phyloP scores from a whole-genome alignment of 148 eudicot genomes.

The Agrostemma githago region DNA sequence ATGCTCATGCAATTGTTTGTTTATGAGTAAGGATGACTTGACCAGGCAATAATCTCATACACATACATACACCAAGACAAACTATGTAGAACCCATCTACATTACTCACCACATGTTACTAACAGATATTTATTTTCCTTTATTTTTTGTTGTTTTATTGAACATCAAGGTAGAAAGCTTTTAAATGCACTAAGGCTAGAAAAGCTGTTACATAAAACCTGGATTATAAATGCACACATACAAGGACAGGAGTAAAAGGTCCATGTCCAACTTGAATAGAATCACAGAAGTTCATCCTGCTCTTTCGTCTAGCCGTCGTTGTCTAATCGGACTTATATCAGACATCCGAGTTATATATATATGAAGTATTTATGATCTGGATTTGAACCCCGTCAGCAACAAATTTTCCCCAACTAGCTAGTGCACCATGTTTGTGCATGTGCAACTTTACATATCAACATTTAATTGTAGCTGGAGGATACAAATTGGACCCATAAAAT shows the following conservation, averaged over 20 bases:
- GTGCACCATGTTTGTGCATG: slow-evolving; percentile 1
- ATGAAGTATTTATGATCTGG: too few species aligned
- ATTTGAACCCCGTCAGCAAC: too few species aligned
- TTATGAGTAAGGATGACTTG: slow-evolving; percentile 4
- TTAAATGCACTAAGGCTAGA: neutral
- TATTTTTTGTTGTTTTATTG: neutral
- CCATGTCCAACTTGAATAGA: neutral
- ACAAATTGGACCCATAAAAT: slow-evolving; percentile 13
- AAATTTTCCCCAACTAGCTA: too few species aligned
- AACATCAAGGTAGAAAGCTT: neutral
- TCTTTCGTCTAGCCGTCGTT: too few species aligned
- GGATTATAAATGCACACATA: slow-evolving; percentile 1
- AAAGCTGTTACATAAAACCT: slow-evolving; percentile 10
- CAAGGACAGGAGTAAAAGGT: neutral
- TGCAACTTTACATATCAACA: neutral
- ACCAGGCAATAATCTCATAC: slow-evolving; percentile 17
- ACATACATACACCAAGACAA: slow-evolving; percentile 3
- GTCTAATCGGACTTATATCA: too few species aligned
- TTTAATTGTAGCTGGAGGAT: neutral
- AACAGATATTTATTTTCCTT: neutral
- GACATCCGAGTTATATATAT: too few species aligned
- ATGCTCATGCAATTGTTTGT: slow-evolving; percentile 4
- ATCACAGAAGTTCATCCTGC: neutral
- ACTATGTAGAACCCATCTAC: slow-evolving; percentile 15
- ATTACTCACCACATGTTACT: slow-evolving; percentile 21